Base-by-base conservation (phyloP, 2,329 filamentous ascomycete genomes). In the Elsinoe batatas region DNA sequence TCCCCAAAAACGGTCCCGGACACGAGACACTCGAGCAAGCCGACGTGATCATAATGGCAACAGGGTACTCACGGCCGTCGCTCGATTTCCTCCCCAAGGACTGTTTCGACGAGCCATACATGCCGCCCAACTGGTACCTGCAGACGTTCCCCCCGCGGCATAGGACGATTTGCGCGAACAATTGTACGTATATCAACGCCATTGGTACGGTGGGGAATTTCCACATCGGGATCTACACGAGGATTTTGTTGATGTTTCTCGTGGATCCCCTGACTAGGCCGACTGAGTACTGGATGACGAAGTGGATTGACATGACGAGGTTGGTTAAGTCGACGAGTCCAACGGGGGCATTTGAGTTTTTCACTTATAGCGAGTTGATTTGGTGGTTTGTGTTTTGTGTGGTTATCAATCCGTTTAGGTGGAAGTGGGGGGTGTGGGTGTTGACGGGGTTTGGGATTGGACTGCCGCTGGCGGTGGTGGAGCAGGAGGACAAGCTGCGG, bases 361-460 rank as follows among this genome's bases (percentile, higher is more conserved):
- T 94, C 67, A 94, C 89, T 0, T 94, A 94, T 64, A 77, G 86
- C 0, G 89, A 95, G 69, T 72, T 94, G 51, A 66, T 93, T 3
- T 94, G 87, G 75, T 94, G 88, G 89, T 93, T 91, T 61, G 67
- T 82, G 5, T 94, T 93, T 64, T 59, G 58, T 33, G 42, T 91
- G 40, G 72, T 78, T 3, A 78, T 93, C 63, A 94, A 94, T 65
- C 89, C 89, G 0, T 94, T 94, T 69, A 75, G 88, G 7, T 94
- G 88, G 88, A 94, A 94, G 73, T 94, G 88, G 89, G 87, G 84
- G 0, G 67, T 83, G 0, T 94, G 94, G 66, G 87, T 94, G 13
- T 83, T 94, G 63, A 85, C 85, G 58, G 88, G 89, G 0, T 67
- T 91, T 30, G 87, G 86, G 0, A 75, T 79, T 42, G 74, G 74